Evolutionary conservation across 78 protist genomes (phyloP).

Genomic region (Dictyostelium intermedium): DNA sequence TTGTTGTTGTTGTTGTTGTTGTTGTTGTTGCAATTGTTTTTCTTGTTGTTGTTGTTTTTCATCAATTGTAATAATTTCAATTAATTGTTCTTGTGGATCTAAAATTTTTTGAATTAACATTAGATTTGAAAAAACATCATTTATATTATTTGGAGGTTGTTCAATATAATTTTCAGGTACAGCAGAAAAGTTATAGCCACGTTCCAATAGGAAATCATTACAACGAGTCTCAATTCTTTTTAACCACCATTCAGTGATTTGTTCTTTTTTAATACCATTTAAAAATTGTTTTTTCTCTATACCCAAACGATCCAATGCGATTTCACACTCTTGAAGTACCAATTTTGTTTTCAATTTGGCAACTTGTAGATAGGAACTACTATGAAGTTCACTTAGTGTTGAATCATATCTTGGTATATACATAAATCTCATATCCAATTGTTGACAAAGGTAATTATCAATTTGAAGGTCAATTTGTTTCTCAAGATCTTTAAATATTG

Average conservation of each 20-base stretch:
- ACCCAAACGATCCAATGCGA: constrained; percentile 11
- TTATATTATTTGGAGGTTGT: constrained; percentile 49
- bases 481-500: constrained; percentile 34
- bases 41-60: neutral
- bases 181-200: constrained; percentile 60
- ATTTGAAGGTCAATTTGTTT: neutral
- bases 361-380: neutral
- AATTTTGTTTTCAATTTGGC: constrained; percentile 28
- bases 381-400: constrained; percentile 1
- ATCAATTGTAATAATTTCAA: constrained; percentile 34
- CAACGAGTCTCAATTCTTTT: constrained; percentile 31
- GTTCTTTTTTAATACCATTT: constrained; percentile 52
- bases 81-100: constrained; percentile 45
- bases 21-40: neutral
- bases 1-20: neutral
- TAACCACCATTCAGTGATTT: constrained; percentile 69
- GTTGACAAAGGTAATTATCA: constrained; percentile 1
- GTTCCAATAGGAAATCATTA: constrained; percentile 32
- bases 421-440: constrained; percentile 32
- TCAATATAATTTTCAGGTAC: constrained; percentile 70
- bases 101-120: constrained; percentile 52
- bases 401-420: constrained; percentile 62
- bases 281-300: constrained; percentile 2
- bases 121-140: constrained; percentile 44
- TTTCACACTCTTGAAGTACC: constrained; percentile 37